A percentile compares a stretch with the other conserved stretches of the same genome.
These are phyloP conservation scores for Epithele typhae DNA, from an alignment of 768 basidiomycete species.

Conservation along the genomic window DNA sequence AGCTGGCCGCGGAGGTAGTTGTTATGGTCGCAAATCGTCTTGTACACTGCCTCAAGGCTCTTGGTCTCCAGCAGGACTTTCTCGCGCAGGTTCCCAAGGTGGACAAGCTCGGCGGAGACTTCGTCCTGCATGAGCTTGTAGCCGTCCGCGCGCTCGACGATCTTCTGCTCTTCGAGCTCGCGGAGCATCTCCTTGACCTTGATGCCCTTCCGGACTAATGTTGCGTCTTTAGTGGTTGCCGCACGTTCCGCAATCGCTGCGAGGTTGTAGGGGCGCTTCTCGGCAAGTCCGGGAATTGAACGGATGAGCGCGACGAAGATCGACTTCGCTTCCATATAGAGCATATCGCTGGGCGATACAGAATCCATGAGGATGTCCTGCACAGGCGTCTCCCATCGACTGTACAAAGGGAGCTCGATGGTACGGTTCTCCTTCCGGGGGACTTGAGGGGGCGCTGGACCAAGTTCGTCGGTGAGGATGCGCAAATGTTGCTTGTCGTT, in stretches of 20 bases:
- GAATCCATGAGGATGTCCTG: constrained; percentile 98
- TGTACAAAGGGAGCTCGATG: constrained; percentile 88
- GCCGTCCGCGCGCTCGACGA: constrained; percentile 78
- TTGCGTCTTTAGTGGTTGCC: constrained; percentile 95
- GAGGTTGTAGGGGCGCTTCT: constrained; percentile 87
- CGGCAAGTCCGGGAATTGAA: constrained; percentile 80
- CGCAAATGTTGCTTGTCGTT: constrained; percentile 98
- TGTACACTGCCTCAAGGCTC: constrained; percentile 94
- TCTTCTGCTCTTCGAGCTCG: constrained; percentile 86
- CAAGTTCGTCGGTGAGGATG: constrained; percentile 94
- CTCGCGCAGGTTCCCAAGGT: constrained; percentile 94
- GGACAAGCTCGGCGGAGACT: constrained; percentile 90
- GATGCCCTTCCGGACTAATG: constrained; percentile 94
- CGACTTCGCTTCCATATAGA: constrained; percentile 99
- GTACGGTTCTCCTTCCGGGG: constrained; percentile 97
- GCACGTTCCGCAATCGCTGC: constrained; percentile 88
- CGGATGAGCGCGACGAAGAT: constrained; percentile 98
- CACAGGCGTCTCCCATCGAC: constrained; percentile 98
- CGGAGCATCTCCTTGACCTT: constrained; percentile 99
- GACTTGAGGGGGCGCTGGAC: constrained; percentile 89
- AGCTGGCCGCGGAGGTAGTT: constrained; percentile 93
- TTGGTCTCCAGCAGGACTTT: constrained; percentile 92
- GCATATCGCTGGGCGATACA: constrained; percentile 95
- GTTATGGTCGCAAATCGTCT: constrained; percentile 99
- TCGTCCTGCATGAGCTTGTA: constrained; percentile 98